Conservation (phyloP, 164 flowering plant genomes). For the Chimonanthus salicifolius region DNA sequence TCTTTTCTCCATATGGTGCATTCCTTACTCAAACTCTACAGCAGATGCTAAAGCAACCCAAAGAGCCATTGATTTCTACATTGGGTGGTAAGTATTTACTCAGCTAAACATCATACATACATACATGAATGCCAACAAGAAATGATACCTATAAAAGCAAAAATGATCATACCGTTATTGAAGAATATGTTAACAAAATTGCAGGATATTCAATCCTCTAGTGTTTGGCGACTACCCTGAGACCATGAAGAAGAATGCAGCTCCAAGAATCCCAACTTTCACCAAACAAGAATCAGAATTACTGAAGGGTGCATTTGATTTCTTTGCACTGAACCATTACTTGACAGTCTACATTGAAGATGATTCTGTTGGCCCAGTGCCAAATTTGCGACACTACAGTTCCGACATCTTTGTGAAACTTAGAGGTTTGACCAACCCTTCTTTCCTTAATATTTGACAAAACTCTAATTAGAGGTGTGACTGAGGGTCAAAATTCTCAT, state of each 20-base stretch:
- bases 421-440: constrained; percentile 8
- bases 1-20: constrained; percentile 17
- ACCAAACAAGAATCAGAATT: constrained; percentile 18
- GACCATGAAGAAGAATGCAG: constrained; percentile 42
- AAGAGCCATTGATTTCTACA: constrained; percentile 36
- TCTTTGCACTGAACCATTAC: constrained; percentile 32
- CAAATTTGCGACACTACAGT: constrained; percentile 8
- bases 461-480: too few relatives aligned
- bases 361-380: background rate
- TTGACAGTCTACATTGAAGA: constrained; percentile 12
- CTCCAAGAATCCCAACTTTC: constrained; percentile 52
- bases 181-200: background rate
- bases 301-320: constrained; percentile 29
- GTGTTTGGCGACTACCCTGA: constrained; percentile 61
- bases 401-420: constrained; percentile 16
- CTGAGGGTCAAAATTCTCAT: background rate
- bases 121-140: background rate
- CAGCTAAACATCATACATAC: background rate
- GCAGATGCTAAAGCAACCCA: constrained; percentile 39
- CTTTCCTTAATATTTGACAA: background rate
- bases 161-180: background rate
- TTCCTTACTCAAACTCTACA: constrained; percentile 31
- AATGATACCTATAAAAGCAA: background rate
- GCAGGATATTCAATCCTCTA: constrained; percentile 29
- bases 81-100: constrained; percentile 36